Conservation (phyloP, 2,329 filamentous ascomycete species). For the Neospermospora avenae region DNA sequence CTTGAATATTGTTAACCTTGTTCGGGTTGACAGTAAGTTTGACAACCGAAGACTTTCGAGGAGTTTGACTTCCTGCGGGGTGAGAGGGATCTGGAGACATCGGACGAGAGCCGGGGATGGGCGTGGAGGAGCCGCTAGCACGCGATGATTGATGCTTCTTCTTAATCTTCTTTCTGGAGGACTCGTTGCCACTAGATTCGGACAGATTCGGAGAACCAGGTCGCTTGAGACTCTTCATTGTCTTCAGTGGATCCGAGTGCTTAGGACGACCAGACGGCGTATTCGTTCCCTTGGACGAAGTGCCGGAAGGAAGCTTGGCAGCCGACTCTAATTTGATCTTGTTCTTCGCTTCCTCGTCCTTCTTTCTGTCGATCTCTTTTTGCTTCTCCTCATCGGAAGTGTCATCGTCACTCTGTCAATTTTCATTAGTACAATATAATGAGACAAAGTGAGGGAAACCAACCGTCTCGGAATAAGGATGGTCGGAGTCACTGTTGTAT, state of each 20-base stretch:
- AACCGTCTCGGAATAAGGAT: constrained; percentile 55
- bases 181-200: constrained; percentile 90
- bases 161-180: constrained; percentile 73
- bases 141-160: constrained; percentile 57
- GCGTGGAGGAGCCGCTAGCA: constrained; percentile 54
- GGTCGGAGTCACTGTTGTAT: constrained; percentile 70
- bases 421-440: constrained; percentile 29
- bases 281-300: constrained; percentile 67
- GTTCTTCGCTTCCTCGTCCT: constrained; percentile 56
- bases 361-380: constrained; percentile 60
- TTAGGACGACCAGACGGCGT: constrained; percentile 60
- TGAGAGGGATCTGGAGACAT: constrained; percentile 29
- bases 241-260: constrained; percentile 49
- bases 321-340: constrained; percentile 44
- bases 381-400: constrained; percentile 53
- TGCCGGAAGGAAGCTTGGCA: constrained; percentile 42
- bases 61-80: constrained; percentile 18
- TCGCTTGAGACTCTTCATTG: constrained; percentile 64
- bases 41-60: constrained; percentile 31
- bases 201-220: constrained; percentile 80
- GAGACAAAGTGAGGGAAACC: constrained; percentile 22
- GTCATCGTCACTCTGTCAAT: constrained; percentile 47
- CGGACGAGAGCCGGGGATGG: constrained; percentile 42
- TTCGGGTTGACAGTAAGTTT: constrained; percentile 31
- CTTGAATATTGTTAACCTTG: constrained; percentile 31